Evolutionary conservation across 2,329 filamentous ascomycete species (phyloP), one percentile per base, ranked within the genome.

Genomic region (Sarocladium brachiariae): DNA sequence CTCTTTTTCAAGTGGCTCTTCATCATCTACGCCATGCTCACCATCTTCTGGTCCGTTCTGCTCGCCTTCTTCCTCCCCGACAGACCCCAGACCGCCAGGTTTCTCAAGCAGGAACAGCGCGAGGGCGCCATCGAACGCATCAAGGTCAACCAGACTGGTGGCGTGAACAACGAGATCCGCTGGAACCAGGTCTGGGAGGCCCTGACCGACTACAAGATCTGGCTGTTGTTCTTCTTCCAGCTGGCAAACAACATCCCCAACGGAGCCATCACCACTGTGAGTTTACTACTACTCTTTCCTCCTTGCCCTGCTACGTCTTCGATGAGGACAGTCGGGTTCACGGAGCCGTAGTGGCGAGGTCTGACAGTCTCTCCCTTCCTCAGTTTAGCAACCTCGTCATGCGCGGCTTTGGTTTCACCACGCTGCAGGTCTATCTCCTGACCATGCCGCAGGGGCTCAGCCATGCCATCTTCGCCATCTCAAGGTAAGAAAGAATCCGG

Each of bases 71-170:
- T 47, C 21, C 46, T 57, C 4, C 56, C 56, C 16, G 56, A 57
- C 53, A 56, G 53, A 2, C 54, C 53, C 0, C 35, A 49, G 13
- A 50, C 50, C 4, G 56, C 57, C 25, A 54, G 52, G 6, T 61
- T 59, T 41, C 51, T 61, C 8, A 82, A 68, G 25, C 74, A 82
- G 52, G 72, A 78, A 50, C 85, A 89, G 53, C 77, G 79, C 2
- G 61, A 80, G 0, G 70, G 86, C 35, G 84, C 83, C 0, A 69
- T 88, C 37, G 83, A 86, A 55, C 75, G 86, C 1, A 77, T 89
- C 21, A 71, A 83, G 0, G 70, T 77, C 21, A 89, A 89, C 58
- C 49, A 50, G 23, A 53, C 64, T 37, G 52, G 59, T 18, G 31
- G 59, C 46, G 67, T 72, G 31, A 69, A 71, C 13, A 65, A 68